Evolutionary conservation across 1,284 basidiomycete species (phyloP).

Genomic region (Xerocomus cyaneibrunnescens): DNA sequence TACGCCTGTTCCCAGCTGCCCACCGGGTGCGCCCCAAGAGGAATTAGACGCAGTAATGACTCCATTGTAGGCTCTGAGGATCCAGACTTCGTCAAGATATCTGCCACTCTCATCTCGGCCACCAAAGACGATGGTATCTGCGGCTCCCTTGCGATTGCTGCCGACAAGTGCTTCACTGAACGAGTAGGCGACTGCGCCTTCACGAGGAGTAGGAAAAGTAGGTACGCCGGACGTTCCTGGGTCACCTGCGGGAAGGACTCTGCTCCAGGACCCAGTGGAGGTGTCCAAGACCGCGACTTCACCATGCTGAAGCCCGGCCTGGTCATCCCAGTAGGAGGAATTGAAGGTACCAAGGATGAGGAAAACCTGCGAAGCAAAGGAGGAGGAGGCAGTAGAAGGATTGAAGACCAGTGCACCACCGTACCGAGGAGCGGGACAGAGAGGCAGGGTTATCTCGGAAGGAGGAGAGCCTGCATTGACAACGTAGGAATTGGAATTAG

Average conservation of each 20-base stretch:
- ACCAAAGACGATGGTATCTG: conserved; percentile 79
- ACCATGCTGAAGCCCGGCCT: conserved; percentile 53
- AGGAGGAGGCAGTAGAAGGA: conserved; percentile 51
- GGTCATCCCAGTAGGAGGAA: conserved; percentile 63
- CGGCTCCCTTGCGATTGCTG: conserved; percentile 42
- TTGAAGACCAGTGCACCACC: conserved; percentile 62
- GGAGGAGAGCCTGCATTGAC: conserved; percentile 43
- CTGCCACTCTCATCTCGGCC: conserved; percentile 64
- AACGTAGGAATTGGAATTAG: conserved; percentile 54
- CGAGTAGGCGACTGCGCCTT: conserved; percentile 68
- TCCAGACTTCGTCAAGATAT: conserved; percentile 72
- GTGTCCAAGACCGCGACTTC: conserved; percentile 72
- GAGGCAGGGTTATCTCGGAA: conserved; percentile 39
- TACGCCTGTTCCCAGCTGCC: conserved; percentile 56
- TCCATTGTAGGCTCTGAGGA: conserved; percentile 68
- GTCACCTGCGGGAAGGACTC: conserved; percentile 72
- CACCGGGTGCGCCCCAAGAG: conserved; percentile 65
- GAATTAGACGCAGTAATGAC: conserved; percentile 51
- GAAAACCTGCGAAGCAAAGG: conserved; percentile 63
- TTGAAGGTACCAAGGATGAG: conserved; percentile 67
- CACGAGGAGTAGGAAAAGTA: conserved; percentile 60
- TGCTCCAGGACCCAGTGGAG: conserved; percentile 65
- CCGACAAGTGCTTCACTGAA: conserved; percentile 57
- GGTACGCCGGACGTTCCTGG: conserved; percentile 45
- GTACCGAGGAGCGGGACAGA: conserved; percentile 71